These are phyloP conservation scores for Tetrapisispora taiwanensis DNA, from an alignment of 805 yeast genomes.

Conservation along the genomic window DNA sequence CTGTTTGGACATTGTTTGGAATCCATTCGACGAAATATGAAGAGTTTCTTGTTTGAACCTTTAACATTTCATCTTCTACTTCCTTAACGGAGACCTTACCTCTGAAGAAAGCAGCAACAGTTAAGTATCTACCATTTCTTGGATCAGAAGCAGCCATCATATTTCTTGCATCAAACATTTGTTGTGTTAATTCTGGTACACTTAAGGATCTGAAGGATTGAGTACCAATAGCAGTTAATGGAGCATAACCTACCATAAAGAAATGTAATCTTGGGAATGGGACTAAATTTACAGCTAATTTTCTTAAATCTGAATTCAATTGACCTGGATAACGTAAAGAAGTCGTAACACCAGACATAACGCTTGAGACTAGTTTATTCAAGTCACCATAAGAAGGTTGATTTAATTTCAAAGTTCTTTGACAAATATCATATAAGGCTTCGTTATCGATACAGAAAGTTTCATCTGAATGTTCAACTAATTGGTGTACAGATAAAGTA, in stretches of 20 bases:
- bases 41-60: constrained; percentile 71
- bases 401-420: constrained; percentile 67
- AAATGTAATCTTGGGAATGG: constrained; percentile 94
- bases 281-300: constrained; percentile 86
- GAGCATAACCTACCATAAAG: constrained; percentile 93
- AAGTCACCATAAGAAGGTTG: constrained; percentile 74
- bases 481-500: constrained; percentile 79
- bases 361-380: constrained; percentile 75
- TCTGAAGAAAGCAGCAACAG: constrained; percentile 90
- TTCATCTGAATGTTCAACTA: constrained; percentile 84
- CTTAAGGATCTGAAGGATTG: constrained; percentile 74
- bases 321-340: constrained; percentile 93
- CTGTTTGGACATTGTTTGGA: constrained; percentile 90
- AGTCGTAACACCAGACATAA: constrained; percentile 93
- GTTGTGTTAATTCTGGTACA: constrained; percentile 88
- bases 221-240: constrained; percentile 71
- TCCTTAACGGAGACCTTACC: constrained; percentile 89
- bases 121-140: constrained; percentile 78
- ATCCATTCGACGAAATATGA: constrained; percentile 91
- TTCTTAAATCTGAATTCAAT: constrained; percentile 84
- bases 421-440: constrained; percentile 84
- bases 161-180: constrained; percentile 82
- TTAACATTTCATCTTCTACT: constrained; percentile 87
- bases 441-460: constrained; percentile 94
- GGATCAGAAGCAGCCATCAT: constrained; percentile 97